These are phyloP conservation scores for Botrytis cinerea DNA, from an alignment of 2,329 filamentous ascomycete genomes.

Conservation along the genomic window DNA sequence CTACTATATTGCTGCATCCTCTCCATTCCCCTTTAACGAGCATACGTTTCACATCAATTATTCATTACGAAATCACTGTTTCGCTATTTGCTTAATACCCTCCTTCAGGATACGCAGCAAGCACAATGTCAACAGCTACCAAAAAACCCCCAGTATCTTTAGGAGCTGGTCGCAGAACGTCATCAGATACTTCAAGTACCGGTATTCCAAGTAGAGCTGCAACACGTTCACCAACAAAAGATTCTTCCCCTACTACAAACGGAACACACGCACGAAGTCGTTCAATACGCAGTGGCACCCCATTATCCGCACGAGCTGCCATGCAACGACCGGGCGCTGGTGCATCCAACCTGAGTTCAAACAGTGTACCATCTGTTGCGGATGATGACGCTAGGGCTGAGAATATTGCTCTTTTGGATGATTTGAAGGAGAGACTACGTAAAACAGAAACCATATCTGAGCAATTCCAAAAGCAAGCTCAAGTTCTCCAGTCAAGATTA, in stretches of 20 bases:
- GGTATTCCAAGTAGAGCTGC: conserved; percentile 26
- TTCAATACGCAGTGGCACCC: conserved; percentile 64
- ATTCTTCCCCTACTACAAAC: conserved; percentile 36
- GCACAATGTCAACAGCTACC: conserved; percentile 47
- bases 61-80: conserved; percentile 5
- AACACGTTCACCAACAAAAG: conserved; percentile 37
- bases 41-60: conserved; percentile 1
- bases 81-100: background rate
- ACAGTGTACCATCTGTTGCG: conserved; percentile 47
- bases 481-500: conserved; percentile 80
- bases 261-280: conserved; percentile 56
- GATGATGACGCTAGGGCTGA: conserved; percentile 79
- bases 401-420: conserved; percentile 75
- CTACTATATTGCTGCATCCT: background rate
- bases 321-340: conserved; percentile 56
- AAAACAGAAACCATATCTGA: conserved; percentile 78
- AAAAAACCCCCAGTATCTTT: conserved; percentile 44
- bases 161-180: conserved; percentile 34
- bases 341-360: conserved; percentile 39
- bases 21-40: background rate
- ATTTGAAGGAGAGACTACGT: conserved; percentile 79
- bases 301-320: conserved; percentile 73
- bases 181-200: conserved; percentile 37
- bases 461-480: conserved; percentile 79
- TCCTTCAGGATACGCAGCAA: conserved; percentile 2